Conservation (phyloP, 257 asterid species). For the Fraxinus pennsylvanica region DNA sequence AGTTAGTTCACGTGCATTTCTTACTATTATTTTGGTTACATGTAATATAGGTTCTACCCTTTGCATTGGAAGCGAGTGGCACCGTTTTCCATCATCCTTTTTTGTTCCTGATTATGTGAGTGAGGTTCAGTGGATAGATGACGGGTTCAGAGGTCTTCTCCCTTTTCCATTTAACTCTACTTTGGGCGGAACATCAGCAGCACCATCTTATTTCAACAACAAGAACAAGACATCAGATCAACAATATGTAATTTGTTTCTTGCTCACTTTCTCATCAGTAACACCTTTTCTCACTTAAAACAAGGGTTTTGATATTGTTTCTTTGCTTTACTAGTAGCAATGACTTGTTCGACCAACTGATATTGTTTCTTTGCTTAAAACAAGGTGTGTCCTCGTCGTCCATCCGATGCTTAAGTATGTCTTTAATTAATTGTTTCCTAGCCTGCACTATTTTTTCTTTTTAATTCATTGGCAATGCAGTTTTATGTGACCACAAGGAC, state of each 20-base stretch:
- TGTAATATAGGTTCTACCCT: conserved; percentile 59
- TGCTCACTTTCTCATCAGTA: conserved; percentile 7
- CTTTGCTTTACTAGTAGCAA: background rate
- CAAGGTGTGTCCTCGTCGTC: too few relatives aligned
- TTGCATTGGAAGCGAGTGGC: conserved; percentile 99
- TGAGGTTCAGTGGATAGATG: conserved; percentile 94
- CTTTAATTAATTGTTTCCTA: background rate
- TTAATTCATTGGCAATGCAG: background rate
- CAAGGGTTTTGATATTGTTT: conserved; percentile 2
- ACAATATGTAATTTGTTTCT: conserved; percentile 69
- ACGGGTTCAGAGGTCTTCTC: conserved; percentile 93
- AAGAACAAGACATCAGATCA: conserved; percentile 80
- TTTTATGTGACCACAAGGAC: background rate
- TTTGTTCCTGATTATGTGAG: conserved; percentile 72
- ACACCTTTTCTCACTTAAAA: conserved; percentile 1
- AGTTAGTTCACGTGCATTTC: conserved; percentile 1
- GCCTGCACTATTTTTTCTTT: conserved; percentile 4
- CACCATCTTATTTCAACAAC: conserved; percentile 85
- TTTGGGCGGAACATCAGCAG: conserved; percentile 89
- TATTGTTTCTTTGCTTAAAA: too few relatives aligned
- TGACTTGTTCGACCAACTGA: background rate
- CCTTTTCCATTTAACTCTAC: conserved; percentile 89
- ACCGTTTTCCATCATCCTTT: conserved; percentile 88
- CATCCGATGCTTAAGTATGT: conserved; percentile 28
- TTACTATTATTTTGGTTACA: background rate